Percentiles rank a stretch among this genome's conserved stretches.
Evolutionary conservation across 2,329 filamentous ascomycete species (phyloP).

Genomic region (Lasiodiplodia sp.): DNA sequence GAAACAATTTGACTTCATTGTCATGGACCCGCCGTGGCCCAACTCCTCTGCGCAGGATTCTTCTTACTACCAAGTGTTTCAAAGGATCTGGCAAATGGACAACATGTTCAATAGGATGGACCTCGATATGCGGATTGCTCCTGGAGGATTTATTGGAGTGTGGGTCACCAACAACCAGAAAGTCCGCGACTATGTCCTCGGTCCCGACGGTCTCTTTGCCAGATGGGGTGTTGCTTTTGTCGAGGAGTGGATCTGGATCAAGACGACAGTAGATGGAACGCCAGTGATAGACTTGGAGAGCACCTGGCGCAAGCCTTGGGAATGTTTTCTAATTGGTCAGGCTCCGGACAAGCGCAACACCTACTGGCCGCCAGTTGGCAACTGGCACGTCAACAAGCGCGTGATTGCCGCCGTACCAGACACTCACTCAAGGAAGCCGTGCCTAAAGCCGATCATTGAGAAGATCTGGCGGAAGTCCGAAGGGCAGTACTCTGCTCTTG

Average conservation of each 20-base stretch:
- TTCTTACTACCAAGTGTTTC: slow-evolving; percentile 56
- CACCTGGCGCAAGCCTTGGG: slow-evolving; percentile 77
- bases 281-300: slow-evolving; percentile 68
- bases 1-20: slow-evolving; percentile 68
- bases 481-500: slow-evolving; percentile 65
- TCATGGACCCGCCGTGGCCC: slow-evolving; percentile 83
- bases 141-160: slow-evolving; percentile 65
- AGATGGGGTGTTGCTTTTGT: slow-evolving; percentile 70
- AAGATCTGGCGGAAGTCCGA: slow-evolving; percentile 51
- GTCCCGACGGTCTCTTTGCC: slow-evolving; percentile 66
- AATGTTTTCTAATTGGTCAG: slow-evolving; percentile 65
- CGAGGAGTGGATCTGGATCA: slow-evolving; percentile 82
- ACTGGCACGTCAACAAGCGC: slow-evolving; percentile 52
- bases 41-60: slow-evolving; percentile 75
- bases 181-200: slow-evolving; percentile 63
- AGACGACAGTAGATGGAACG: slow-evolving; percentile 70
- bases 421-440: slow-evolving; percentile 80
- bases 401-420: slow-evolving; percentile 76
- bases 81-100: slow-evolving; percentile 60
- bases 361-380: neutral
- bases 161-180: slow-evolving; percentile 80
- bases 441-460: slow-evolving; percentile 67
- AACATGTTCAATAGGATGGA: slow-evolving; percentile 51
- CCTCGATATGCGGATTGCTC: slow-evolving; percentile 53
- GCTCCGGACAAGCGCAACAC: slow-evolving; percentile 32